Evolutionary conservation across 495 filamentous ascomycete species (phyloP).

Genomic region (Xylaria grammica): DNA sequence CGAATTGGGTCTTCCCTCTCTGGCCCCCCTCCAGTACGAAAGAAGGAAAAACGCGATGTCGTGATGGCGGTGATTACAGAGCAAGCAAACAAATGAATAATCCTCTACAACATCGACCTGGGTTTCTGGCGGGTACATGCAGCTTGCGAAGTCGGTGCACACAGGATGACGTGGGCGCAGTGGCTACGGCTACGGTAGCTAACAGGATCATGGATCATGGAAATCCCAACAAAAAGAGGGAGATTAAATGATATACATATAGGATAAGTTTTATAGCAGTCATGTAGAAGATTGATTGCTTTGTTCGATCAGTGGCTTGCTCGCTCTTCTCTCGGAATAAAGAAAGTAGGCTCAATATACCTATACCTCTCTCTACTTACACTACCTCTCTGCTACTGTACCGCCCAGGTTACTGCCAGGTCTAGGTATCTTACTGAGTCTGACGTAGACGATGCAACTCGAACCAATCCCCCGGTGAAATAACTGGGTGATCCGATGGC

Average conservation of each 20-base stretch:
- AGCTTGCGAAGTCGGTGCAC: background rate
- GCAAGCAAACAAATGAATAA: background rate
- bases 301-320: no score
- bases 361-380: no score
- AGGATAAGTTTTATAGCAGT: no score
- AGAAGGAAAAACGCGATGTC: no score
- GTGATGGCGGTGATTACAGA: no score
- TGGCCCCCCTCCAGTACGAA: background rate
- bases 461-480: background rate
- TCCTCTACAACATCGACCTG: background rate
- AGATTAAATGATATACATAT: no score
- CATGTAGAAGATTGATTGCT: no score
- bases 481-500: background rate
- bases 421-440: background rate
- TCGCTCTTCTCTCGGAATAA: background rate
- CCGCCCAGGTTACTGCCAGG: no score
- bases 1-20: slow-evolving; percentile 1
- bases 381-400: no score
- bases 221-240: no score
- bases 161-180: background rate
- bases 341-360: slow-evolving; percentile 6
- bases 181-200: background rate
- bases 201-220: no score
- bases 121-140: background rate
- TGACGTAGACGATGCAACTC: slow-evolving; percentile 12